Percentiles rank a stretch among this genome's conserved stretches.
Conservation (phyloP, 169 alveolate genomes). For the Plasmodium adleri region DNA sequence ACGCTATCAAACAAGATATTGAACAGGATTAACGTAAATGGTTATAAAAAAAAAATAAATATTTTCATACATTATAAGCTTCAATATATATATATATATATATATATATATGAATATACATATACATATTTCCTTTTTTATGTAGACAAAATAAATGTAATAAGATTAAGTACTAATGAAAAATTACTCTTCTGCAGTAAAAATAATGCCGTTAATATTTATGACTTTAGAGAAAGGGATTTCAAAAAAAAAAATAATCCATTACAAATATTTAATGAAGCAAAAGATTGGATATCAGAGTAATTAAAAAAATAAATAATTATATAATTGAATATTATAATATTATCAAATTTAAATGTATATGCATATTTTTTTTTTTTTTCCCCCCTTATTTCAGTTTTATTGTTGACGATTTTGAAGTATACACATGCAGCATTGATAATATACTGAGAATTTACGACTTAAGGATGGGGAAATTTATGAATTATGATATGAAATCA, state of each 20-base stretch:
- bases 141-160: conserved; percentile 43
- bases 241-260: conserved; percentile 64
- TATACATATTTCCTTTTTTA: background rate
- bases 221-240: conserved; percentile 69
- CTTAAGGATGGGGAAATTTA: conserved; percentile 62
- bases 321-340: no score
- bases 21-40: conserved; percentile 57
- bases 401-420: conserved; percentile 48
- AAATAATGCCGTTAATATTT: conserved; percentile 33
- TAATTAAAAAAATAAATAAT: background rate
- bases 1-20: conserved; percentile 63
- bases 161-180: conserved; percentile 32
- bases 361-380: background rate
- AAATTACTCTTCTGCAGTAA: conserved; percentile 55
- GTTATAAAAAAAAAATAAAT: conserved; percentile 10
- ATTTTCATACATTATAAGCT: background rate
- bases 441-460: conserved; percentile 50
- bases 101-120: background rate
- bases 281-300: conserved; percentile 59
- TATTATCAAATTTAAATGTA: background rate
- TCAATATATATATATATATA: background rate
- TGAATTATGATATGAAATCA: conserved; percentile 55
- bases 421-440: conserved; percentile 66
- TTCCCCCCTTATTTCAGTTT: conserved; percentile 5
- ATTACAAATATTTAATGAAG: conserved; percentile 38